phyloP scores from a whole-genome alignment of 305 asterid genomes.

The Plantago coronopus region DNA sequence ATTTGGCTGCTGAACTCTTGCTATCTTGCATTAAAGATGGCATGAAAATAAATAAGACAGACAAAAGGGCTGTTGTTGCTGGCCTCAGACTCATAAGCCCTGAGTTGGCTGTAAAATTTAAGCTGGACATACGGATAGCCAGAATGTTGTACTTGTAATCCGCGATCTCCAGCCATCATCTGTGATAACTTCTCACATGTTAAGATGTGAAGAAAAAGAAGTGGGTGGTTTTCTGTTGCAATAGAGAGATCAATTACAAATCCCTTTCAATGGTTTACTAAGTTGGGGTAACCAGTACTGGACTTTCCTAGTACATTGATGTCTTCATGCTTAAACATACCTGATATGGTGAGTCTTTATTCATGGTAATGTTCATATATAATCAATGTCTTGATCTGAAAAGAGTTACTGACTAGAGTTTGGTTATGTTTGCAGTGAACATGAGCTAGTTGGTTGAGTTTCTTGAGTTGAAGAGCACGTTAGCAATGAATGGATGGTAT shows the following conservation, averaged over 20 bases:
- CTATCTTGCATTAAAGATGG: conserved; percentile 59
- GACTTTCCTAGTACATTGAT: neutral
- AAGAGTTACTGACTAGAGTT: neutral
- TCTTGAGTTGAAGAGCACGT: neutral
- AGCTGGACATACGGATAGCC: conserved; percentile 38
- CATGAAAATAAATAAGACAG: conserved; percentile 45
- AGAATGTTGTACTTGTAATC: conserved; percentile 36
- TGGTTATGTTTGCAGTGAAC: neutral
- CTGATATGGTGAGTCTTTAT: neutral
- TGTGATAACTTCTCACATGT: conserved; percentile 2
- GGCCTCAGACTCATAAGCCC: conserved; percentile 48
- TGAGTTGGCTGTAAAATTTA: conserved; percentile 36
- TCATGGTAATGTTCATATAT: neutral
- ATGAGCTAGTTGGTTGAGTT: neutral
- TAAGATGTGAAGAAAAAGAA: conserved; percentile 5
- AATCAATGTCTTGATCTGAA: neutral
- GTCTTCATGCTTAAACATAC: too few relatives aligned
- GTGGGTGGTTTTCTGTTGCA: conserved; percentile 6
- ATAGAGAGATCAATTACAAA: conserved; percentile 1
- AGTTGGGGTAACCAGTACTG: conserved; percentile 12
- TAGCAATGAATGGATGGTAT: too few relatives aligned
- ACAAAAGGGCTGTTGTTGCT: conserved; percentile 45
- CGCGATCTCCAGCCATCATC: conserved; percentile 6
- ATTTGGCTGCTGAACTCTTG: conserved; percentile 58
- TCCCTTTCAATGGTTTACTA: conserved; percentile 14